A percentile compares a stretch with the other conserved stretches of the same genome.
These are phyloP conservation scores for Crepidotus variabilis DNA, from an alignment of 768 basidiomycete species.

Conservation along the genomic window DNA sequence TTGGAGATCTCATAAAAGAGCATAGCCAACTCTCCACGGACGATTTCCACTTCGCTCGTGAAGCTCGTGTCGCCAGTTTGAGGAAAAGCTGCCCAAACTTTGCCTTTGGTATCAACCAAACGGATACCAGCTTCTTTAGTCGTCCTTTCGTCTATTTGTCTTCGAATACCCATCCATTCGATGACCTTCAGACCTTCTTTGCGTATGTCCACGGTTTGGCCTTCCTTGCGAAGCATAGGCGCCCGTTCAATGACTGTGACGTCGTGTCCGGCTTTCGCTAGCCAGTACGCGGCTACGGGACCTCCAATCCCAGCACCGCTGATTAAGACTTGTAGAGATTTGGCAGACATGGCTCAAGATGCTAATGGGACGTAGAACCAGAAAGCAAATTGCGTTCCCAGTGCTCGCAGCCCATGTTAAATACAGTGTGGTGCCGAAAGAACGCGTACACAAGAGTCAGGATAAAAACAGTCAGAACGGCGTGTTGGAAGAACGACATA, in stretches of 20 bases:
- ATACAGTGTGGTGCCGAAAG: no score
- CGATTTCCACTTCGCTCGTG: slow-evolving; percentile 4
- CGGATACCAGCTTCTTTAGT: not conserved
- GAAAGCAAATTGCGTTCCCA: no score
- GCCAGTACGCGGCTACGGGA: slow-evolving; percentile 4
- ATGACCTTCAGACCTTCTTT: slow-evolving; percentile 1
- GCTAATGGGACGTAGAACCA: no score
- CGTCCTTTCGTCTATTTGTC: not conserved
- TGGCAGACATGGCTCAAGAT: not conserved
- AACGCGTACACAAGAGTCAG: no score
- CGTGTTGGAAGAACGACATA: no score
- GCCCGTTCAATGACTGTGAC: slow-evolving; percentile 1
- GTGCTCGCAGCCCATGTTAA: no score
- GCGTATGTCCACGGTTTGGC: slow-evolving; percentile 3
- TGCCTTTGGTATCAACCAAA: not conserved
- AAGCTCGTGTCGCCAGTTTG: not conserved
- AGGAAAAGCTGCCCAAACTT: slow-evolving; percentile 1
- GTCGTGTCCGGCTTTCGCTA: slow-evolving; percentile 2
- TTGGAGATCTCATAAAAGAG: not conserved
- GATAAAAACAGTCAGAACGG: no score
- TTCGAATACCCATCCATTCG: slow-evolving; percentile 4
- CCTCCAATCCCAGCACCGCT: slow-evolving; percentile 3
- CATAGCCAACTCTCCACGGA: slow-evolving; percentile 1
- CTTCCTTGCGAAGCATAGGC: not conserved
- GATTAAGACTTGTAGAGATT: slow-evolving; percentile 1